Base-by-base conservation (phyloP, 768 basidiomycete genomes). In the Boletus subcaerulescens region DNA sequence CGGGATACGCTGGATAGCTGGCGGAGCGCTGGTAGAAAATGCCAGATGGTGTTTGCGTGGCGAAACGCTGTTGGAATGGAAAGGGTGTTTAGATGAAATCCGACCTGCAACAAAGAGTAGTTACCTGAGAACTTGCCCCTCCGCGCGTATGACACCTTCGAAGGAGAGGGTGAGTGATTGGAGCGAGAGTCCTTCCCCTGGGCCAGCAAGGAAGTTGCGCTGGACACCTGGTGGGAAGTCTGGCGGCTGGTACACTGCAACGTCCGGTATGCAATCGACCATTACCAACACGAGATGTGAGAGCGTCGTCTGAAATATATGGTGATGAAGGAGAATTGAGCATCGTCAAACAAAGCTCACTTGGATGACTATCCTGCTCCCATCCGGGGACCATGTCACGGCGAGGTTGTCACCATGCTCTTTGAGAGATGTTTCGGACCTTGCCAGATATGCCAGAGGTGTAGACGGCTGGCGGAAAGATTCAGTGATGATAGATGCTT, bases 301-400 rank as follows among this genome's bases (percentile, higher is more conserved):
- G 50, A 81, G 77, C 7, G 85, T 80, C 0, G 94, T 96, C 93
- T 96, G 64, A 33, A 39, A 36, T 18, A 46, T 13, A 4, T 4
- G 11, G 49, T 32, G 39, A 35, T 48, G 32, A 57, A 48, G 42
- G 20, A 50, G 45, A 36, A 50, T 18, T 32, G 40, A 51, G 41
- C 29, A 51, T 45, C 17, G 18, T 35, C n/a, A 50, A 40, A 42
- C 18, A 22, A 18, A 7, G 70, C 84, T 51, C 53, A 90, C 94
- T 73, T 89, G 84, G 20, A 98, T 80, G 50, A 94, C 82, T 45
- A 98, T 83, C 61, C 84, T 79, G 62, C 78, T 77, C 33, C 89
- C 87, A 67, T 94, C 92, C 50, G 86, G 85, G 17, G 93, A 85
- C 93, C 94, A 98, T 63, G 84, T 80, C 13, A 82, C 83, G 49